Conservation (phyloP, 495 filamentous ascomycete genomes). For the Letharia lupina region DNA sequence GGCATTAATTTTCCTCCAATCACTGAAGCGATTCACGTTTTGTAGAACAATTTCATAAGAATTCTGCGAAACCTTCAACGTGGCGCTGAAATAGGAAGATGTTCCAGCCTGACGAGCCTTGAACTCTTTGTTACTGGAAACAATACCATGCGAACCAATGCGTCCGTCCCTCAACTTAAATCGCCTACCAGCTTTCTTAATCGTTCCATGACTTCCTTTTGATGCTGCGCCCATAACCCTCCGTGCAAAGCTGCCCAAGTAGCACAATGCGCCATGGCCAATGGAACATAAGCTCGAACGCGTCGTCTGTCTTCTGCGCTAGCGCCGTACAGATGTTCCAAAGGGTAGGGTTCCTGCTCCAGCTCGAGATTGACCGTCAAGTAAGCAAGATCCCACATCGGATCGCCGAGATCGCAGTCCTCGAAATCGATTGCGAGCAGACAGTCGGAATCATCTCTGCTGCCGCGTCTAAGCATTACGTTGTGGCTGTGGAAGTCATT, state of each 20-base stretch:
- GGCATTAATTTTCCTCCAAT: too few species aligned
- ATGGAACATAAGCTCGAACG: slow-evolving; percentile 5
- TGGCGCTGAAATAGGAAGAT: neutral
- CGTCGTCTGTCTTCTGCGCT: neutral
- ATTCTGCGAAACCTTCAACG: too few species aligned
- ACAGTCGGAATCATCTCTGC: neutral
- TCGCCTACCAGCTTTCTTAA: slow-evolving; percentile 2
- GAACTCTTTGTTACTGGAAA: neutral
- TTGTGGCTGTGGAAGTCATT: slow-evolving; percentile 20
- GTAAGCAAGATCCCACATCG: slow-evolving; percentile 21
- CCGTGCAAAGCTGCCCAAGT: slow-evolving; percentile 12
- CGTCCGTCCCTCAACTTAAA: neutral
- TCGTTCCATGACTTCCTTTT: slow-evolving; percentile 4
- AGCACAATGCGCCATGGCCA: slow-evolving; percentile 16
- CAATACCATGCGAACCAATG: slow-evolving; percentile 22
- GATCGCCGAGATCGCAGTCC: slow-evolving; percentile 15
- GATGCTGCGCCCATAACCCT: slow-evolving; percentile 1
- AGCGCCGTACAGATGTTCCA: slow-evolving; percentile 4
- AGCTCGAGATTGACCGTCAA: slow-evolving; percentile 13
- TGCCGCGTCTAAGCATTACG: neutral
- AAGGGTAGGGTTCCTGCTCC: neutral
- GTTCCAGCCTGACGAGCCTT: neutral
- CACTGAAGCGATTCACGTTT: too few species aligned
- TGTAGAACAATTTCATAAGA: too few species aligned
- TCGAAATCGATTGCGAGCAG: slow-evolving; percentile 17